A percentile compares a stretch with the other conserved stretches of the same genome.
phyloP scores from a whole-genome alignment of 345 rosid species.

The Luvunga scandens region DNA sequence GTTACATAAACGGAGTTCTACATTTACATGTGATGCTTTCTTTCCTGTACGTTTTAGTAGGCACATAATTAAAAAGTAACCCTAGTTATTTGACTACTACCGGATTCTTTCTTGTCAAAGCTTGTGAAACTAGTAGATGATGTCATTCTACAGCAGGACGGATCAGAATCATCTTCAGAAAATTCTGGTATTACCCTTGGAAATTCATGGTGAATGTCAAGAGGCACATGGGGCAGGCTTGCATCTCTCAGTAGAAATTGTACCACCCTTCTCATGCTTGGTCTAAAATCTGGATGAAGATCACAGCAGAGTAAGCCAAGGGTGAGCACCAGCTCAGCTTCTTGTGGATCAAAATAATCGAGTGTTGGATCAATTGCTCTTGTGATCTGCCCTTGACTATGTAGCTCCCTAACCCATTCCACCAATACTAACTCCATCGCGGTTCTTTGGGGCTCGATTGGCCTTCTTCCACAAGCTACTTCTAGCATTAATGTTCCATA shows the following conservation, averaged over 20 bases:
- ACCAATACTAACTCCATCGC: slow-evolving; percentile 33
- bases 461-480: slow-evolving; percentile 38
- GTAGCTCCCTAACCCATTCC: slow-evolving; percentile 32
- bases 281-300: slow-evolving; percentile 30
- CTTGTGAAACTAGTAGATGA: slow-evolving; percentile 6
- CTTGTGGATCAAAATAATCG: slow-evolving; percentile 21
- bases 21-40: too few species aligned
- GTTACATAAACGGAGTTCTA: too few species aligned
- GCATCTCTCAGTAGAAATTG: slow-evolving; percentile 29
- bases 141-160: slow-evolving; percentile 5
- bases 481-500: slow-evolving; percentile 36
- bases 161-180: slow-evolving; percentile 17
- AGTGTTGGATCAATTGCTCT: slow-evolving; percentile 33
- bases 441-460: slow-evolving; percentile 28
- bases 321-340: slow-evolving; percentile 30
- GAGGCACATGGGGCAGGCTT: slow-evolving; percentile 16
- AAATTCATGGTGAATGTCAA: slow-evolving; percentile 7
- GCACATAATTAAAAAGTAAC: background rate
- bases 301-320: slow-evolving; percentile 39
- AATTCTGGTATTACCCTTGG: background rate
- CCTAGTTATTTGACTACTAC: slow-evolving; percentile 3
- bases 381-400: slow-evolving; percentile 13
- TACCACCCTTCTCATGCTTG: slow-evolving; percentile 32
- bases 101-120: background rate
- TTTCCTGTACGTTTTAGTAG: too few species aligned